Conservation (phyloP, 2,329 filamentous ascomycete species). For the Metarhizium robertsii region DNA sequence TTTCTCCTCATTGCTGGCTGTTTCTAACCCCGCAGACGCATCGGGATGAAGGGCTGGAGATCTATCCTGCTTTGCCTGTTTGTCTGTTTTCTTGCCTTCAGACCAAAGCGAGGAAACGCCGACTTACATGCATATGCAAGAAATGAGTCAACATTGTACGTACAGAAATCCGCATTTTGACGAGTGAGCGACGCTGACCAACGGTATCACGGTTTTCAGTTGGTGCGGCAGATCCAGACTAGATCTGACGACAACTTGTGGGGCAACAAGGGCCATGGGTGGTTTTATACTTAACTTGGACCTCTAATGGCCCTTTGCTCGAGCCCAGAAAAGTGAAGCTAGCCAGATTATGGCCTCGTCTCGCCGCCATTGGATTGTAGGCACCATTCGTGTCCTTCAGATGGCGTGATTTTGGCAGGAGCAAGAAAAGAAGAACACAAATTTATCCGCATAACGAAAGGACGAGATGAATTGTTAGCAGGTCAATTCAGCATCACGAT, state of each 20-base stretch:
- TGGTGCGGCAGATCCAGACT: conserved; percentile 1
- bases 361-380: conserved; percentile 5
- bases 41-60: no score
- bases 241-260: conserved; percentile 4
- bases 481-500: neutral
- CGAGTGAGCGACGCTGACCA: neutral
- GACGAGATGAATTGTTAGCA: neutral
- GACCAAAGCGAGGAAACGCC: neutral
- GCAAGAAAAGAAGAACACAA: neutral
- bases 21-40: no score
- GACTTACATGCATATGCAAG: neutral
- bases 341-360: neutral
- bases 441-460: neutral
- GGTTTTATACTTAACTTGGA: neutral
- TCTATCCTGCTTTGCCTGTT: neutral
- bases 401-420: conserved; percentile 11
- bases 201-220: neutral
- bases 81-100: neutral
- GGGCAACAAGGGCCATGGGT: neutral
- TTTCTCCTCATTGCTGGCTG: no score
- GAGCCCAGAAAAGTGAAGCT: neutral
- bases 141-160: neutral
- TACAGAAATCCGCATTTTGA: neutral
- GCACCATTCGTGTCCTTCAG: conserved; percentile 18
- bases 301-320: neutral